Evolutionary conservation across 768 basidiomycete genomes (phyloP).

Genomic region (Trametes sanguinea): DNA sequence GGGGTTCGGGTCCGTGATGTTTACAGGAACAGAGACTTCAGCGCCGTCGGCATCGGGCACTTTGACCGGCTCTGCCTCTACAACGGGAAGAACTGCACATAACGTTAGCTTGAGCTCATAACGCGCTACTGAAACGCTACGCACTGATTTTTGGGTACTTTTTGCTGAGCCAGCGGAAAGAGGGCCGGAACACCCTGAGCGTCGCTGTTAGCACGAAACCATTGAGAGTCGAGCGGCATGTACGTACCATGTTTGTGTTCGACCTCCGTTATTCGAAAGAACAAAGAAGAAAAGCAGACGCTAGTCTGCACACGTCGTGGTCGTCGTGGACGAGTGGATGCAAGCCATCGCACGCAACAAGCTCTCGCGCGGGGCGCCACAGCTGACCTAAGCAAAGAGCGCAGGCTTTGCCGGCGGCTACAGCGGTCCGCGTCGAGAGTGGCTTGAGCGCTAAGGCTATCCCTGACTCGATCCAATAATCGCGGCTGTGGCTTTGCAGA

Average conservation of each 20-base stretch:
- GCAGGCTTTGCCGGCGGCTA: background rate
- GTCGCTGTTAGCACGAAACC: background rate
- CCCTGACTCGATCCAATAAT: slow-evolving; percentile 22
- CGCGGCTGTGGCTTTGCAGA: slow-evolving; percentile 8
- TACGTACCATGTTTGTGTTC: slow-evolving; percentile 19
- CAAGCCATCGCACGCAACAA: background rate
- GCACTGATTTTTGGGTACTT: slow-evolving; percentile 97
- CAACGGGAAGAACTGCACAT: slow-evolving; percentile 66
- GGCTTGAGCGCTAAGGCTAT: slow-evolving; percentile 1
- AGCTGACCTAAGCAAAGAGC: slow-evolving; percentile 8
- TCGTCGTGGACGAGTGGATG: slow-evolving; percentile 1
- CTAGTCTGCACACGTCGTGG: background rate
- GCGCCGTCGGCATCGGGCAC: slow-evolving; percentile 68
- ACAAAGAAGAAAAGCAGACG: background rate
- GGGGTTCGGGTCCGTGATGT: slow-evolving; percentile 84
- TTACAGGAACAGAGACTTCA: slow-evolving; percentile 71
- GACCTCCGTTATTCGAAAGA: background rate
- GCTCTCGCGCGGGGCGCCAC: slow-evolving; percentile 12
- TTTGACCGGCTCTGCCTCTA: slow-evolving; percentile 80
- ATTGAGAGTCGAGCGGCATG: background rate
- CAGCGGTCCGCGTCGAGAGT: background rate
- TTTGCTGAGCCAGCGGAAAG: slow-evolving; percentile 97
- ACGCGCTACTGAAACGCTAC: slow-evolving; percentile 30
- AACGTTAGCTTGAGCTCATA: background rate
- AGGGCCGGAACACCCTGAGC: slow-evolving; percentile 93